A percentile compares a stretch with the other conserved stretches of the same genome.
Conservation (phyloP, 164 flowering plant species). For the Sedum album region DNA sequence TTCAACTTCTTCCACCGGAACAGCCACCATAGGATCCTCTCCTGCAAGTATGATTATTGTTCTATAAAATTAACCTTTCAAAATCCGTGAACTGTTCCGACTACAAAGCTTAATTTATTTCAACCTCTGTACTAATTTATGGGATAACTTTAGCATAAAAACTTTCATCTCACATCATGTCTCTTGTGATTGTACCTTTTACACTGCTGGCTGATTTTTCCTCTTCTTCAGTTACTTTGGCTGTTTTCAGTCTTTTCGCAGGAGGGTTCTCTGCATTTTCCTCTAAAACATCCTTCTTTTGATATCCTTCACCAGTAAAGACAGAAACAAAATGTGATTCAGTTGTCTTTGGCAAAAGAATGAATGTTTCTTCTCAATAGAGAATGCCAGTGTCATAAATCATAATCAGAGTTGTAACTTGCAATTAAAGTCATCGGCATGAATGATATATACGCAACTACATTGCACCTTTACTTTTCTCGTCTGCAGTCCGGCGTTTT, state of each 20-base stretch:
- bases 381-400: not conserved
- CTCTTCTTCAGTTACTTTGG: not conserved
- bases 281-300: not conserved
- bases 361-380: not conserved
- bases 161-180: not conserved
- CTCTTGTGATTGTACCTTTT: not conserved
- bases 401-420: not conserved
- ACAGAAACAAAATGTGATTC: not conserved
- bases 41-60: slow-evolving; percentile 12
- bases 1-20: slow-evolving; percentile 11
- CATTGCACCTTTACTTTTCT: not conserved
- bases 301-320: not conserved
- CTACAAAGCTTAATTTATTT: not conserved
- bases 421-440: not conserved
- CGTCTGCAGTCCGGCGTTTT: not conserved
- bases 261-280: not conserved
- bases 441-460: not conserved
- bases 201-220: not conserved
- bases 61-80: not conserved
- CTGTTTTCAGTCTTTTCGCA: not conserved
- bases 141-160: not conserved
- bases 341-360: not conserved
- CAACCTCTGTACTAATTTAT: not conserved
- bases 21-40: slow-evolving; percentile 6
- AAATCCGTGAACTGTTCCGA: not conserved